Percentiles rank a stretch among this genome's conserved stretches.
Evolutionary conservation across 2,329 filamentous ascomycete species (phyloP).

Genomic region (Ustilaginoidea virens): DNA sequence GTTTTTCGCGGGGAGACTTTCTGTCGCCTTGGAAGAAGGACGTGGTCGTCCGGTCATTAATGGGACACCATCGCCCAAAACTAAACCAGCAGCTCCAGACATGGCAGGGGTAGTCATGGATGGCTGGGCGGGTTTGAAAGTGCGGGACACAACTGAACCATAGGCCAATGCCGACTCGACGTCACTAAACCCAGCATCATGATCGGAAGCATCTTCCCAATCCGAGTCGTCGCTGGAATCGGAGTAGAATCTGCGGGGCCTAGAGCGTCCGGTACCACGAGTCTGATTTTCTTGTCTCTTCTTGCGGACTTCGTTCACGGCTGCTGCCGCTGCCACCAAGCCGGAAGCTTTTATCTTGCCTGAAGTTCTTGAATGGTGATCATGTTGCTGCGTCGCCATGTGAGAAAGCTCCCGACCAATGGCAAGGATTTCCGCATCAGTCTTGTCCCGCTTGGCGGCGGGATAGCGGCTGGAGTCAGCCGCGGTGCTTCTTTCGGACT

Average conservation of each 20-base stretch:
- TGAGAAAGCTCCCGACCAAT: conserved; percentile 39
- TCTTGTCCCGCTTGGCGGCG: conserved; percentile 19
- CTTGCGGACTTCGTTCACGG: conserved; percentile 25
- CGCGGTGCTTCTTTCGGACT: neutral
- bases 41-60: conserved; percentile 3
- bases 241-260: conserved; percentile 12
- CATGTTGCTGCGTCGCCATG: conserved; percentile 34
- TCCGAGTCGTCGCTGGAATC: conserved; percentile 25
- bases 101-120: conserved; percentile 2
- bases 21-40: conserved; percentile 1
- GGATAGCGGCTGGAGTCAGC: conserved; percentile 1
- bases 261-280: conserved; percentile 26
- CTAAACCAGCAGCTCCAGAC: conserved; percentile 15
- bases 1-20: conserved; percentile 7
- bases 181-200: conserved; percentile 20
- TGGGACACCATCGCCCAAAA: conserved; percentile 13
- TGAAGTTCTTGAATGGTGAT: conserved; percentile 28
- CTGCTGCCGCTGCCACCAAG: conserved; percentile 22
- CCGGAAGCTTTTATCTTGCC: conserved; percentile 14
- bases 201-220: conserved; percentile 41
- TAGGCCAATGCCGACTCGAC: conserved; percentile 26
- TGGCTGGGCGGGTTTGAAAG: conserved; percentile 7
- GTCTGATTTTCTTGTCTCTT: conserved; percentile 18
- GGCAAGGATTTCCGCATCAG: conserved; percentile 41
- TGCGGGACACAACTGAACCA: conserved; percentile 13